Conservation (phyloP, 306 rosid species). For the Biancaea sappan region DNA sequence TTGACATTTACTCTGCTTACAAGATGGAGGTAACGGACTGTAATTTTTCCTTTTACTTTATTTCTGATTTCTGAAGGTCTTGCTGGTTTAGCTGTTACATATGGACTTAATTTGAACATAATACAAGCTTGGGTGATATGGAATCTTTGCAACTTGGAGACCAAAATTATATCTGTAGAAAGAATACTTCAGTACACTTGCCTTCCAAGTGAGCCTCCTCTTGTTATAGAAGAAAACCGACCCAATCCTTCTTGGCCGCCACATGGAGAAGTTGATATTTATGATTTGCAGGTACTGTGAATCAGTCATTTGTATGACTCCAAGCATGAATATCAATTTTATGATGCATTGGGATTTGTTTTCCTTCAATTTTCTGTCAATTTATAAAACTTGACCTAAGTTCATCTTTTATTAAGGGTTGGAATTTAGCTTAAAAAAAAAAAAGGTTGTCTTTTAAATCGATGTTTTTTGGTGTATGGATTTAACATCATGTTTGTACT, state of each 20-base stretch:
- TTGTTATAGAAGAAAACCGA: slow-evolving; percentile 54
- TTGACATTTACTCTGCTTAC: background rate
- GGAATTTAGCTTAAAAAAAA: slow-evolving; percentile 11
- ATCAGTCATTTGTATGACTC: background rate
- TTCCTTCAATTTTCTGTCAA: background rate
- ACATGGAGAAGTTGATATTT: slow-evolving; percentile 66
- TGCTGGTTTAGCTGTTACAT: slow-evolving; percentile 88
- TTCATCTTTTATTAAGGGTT: slow-evolving; percentile 14
- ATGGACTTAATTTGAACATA: slow-evolving; percentile 75
- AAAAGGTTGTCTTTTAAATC: background rate
- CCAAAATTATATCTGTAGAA: slow-evolving; percentile 85
- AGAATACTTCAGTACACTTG: slow-evolving; percentile 70
- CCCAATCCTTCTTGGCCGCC: slow-evolving; percentile 75
- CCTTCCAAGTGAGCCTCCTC: slow-evolving; percentile 75
- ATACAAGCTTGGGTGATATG: slow-evolving; percentile 68
- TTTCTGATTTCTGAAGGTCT: slow-evolving; percentile 47
- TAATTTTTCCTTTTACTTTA: background rate
- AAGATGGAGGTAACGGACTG: background rate
- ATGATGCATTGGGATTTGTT: background rate
- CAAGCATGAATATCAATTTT: background rate
- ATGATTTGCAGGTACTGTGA: slow-evolving; percentile 63
- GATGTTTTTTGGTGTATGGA: slow-evolving; percentile 1
- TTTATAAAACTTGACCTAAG: background rate
- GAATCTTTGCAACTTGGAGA: slow-evolving; percentile 77
- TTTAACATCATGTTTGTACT: background rate